These are phyloP conservation scores for Zopfia rhizophila DNA, from an alignment of 2,329 filamentous ascomycete genomes.

Conservation along the genomic window DNA sequence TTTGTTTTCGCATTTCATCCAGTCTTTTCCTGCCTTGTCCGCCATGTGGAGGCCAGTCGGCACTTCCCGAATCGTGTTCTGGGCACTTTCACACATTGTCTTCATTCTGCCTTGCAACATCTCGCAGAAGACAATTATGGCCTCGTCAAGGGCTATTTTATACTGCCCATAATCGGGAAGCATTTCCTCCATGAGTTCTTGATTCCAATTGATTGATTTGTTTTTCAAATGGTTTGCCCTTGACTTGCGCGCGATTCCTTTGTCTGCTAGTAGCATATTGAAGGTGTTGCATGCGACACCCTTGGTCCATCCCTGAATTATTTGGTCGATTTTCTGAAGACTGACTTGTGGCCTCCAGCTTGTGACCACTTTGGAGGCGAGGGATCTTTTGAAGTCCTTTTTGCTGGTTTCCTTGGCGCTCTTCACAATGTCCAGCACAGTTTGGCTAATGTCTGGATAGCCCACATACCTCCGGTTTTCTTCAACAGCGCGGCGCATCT, in stretches of 20 bases:
- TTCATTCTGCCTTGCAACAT: neutral
- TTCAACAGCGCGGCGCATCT: constrained; percentile 11
- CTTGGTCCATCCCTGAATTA: constrained; percentile 2
- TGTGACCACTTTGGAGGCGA: too few relatives aligned
- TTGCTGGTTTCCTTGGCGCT: too few relatives aligned
- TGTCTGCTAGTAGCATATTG: constrained; percentile 11
- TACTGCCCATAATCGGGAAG: constrained; percentile 3
- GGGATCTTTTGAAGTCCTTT: too few relatives aligned
- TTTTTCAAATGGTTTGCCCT: constrained; percentile 5
- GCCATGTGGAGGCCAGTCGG: too few relatives aligned
- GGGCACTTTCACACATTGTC: constrained; percentile 1
- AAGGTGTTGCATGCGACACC: constrained; percentile 20
- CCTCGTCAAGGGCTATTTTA: constrained; percentile 1
- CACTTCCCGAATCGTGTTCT: too few relatives aligned
- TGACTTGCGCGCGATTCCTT: constrained; percentile 12
- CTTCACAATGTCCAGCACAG: too few relatives aligned
- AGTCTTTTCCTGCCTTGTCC: too few relatives aligned
- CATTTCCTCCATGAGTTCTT: constrained; percentile 14
- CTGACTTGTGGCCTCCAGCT: too few relatives aligned
- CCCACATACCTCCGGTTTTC: too few relatives aligned
- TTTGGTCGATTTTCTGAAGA: too few relatives aligned
- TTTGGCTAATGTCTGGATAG: too few relatives aligned
- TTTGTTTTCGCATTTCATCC: constrained; percentile 5
- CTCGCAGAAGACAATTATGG: neutral
- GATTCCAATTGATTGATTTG: constrained; percentile 21